These are phyloP conservation scores for Neckera pumila DNA, from an alignment of 225 moss, liverwort and hornwort species.

Conservation along the genomic window DNA sequence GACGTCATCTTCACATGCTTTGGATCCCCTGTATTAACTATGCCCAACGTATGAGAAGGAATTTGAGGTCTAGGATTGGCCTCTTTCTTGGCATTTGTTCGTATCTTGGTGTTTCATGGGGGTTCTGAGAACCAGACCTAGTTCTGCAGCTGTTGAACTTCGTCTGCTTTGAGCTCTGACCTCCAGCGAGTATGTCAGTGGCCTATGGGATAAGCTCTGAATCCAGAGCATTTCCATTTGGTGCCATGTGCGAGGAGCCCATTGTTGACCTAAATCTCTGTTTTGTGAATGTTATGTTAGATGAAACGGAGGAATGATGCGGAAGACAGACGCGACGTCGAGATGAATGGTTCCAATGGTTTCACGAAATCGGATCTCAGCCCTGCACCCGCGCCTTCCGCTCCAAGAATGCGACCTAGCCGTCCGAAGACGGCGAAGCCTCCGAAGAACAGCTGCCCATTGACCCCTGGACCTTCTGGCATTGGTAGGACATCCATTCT, in stretches of 20 bases:
- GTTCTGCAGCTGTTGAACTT: neutral
- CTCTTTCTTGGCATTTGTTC: slow-evolving; percentile 4
- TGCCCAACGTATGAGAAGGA: neutral
- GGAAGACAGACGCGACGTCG: slow-evolving; percentile 39
- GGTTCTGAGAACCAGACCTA: neutral
- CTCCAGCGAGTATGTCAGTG: neutral
- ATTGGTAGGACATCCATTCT: slow-evolving; percentile 16
- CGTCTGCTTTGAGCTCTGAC: neutral
- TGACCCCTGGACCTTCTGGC: slow-evolving; percentile 41
- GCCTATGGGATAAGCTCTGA: neutral
- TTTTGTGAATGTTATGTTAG: neutral
- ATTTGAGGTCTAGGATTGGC: neutral
- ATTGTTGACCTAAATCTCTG: neutral
- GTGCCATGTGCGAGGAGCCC: neutral
- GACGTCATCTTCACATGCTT: neutral
- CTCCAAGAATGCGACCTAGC: slow-evolving; percentile 44
- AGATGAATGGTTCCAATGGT: slow-evolving; percentile 61
- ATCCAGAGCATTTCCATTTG: neutral
- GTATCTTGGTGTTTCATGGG: neutral
- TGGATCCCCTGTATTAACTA: neutral
- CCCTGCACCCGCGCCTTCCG: slow-evolving; percentile 32
- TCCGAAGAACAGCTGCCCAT: slow-evolving; percentile 49
- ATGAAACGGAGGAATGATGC: slow-evolving; percentile 43
- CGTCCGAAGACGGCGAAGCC: slow-evolving; percentile 59
- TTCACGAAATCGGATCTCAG: slow-evolving; percentile 36